Conservation (phyloP, 73 alveolate genomes). For the Blepharisma japonicum region DNA sequence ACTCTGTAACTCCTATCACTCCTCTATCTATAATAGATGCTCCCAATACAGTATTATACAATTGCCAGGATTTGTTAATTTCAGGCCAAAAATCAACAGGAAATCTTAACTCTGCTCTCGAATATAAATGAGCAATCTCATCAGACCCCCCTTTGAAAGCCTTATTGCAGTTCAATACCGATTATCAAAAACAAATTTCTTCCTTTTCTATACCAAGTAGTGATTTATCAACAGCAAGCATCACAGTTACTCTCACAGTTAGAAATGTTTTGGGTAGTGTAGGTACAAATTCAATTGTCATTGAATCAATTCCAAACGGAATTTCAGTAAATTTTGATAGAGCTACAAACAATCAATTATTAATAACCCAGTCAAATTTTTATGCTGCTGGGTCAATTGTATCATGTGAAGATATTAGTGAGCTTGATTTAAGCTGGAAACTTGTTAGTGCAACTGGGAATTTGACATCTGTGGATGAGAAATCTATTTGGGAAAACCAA, state of each 20-base stretch:
- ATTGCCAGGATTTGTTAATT: neutral
- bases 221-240: neutral
- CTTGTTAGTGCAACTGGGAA: no score
- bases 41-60: conserved; percentile 9
- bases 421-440: no score
- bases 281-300: neutral
- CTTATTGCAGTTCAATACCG: neutral
- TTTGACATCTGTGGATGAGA: no score
- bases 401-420: no score
- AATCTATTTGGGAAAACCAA: no score
- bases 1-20: neutral
- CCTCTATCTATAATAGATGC: conserved; percentile 3
- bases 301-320: no score
- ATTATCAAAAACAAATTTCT: no score
- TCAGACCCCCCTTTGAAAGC: neutral
- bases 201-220: no score
- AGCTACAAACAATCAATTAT: no score
- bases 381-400: no score
- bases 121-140: neutral
- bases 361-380: no score
- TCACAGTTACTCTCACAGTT: neutral
- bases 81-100: neutral
- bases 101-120: neutral
- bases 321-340: no score
- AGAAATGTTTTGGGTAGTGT: neutral